Conservation (phyloP, 257 asterid genomes). For the Craterostigma plantagineum region DNA sequence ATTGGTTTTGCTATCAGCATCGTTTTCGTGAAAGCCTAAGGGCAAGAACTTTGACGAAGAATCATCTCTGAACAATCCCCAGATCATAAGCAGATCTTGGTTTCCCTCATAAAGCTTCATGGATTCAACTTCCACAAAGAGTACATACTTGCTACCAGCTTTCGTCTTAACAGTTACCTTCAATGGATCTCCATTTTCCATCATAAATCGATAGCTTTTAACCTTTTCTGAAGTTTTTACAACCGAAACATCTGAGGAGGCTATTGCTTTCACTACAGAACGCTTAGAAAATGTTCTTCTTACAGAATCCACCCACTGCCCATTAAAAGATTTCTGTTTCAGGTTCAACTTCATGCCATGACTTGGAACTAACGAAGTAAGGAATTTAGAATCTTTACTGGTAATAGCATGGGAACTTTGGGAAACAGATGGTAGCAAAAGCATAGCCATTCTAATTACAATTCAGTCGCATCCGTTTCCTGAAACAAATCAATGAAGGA, state of each 20-base stretch:
- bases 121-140: conserved; percentile 34
- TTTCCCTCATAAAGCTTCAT: conserved; percentile 15
- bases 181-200: conserved; percentile 46
- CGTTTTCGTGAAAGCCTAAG: conserved; percentile 19
- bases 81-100: conserved; percentile 31
- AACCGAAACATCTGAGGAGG: conserved; percentile 19
- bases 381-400: too few species aligned
- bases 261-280: conserved; percentile 26
- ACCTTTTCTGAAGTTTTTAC: conserved; percentile 22
- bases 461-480: too few species aligned
- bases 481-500: too few species aligned
- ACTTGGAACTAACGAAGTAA: too few species aligned
- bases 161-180: conserved; percentile 39
- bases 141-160: conserved; percentile 18
- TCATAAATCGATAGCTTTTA: conserved; percentile 45
- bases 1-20: too few species aligned
- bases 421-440: too few species aligned
- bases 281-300: conserved; percentile 13
- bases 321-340: conserved; percentile 9
- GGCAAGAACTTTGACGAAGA: conserved; percentile 40
- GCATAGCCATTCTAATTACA: too few species aligned
- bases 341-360: conserved; percentile 9
- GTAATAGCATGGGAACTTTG: too few species aligned
- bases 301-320: conserved; percentile 6
- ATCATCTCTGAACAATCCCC: conserved; percentile 61